Conservation (phyloP, 2,329 filamentous ascomycete genomes). For the Escovopsis sp. region DNA sequence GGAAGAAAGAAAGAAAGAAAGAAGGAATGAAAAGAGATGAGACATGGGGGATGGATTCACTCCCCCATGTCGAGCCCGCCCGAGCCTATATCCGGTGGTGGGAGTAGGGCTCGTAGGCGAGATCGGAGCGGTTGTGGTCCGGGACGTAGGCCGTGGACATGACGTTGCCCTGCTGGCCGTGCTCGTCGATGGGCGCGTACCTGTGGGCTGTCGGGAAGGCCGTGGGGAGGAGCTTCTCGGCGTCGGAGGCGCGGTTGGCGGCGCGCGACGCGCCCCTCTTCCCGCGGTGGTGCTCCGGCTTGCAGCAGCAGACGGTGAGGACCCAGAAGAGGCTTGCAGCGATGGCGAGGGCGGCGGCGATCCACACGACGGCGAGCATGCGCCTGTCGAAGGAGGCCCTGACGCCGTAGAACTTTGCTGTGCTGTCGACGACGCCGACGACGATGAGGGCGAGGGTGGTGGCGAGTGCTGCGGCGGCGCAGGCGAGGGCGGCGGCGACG, state of each 20-base stretch:
- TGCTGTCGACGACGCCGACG: slow-evolving; percentile 34
- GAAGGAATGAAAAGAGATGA: too few relatives aligned
- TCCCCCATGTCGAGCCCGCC: too few relatives aligned
- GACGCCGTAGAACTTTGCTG: slow-evolving; percentile 59
- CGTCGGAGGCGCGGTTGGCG: slow-evolving; percentile 21
- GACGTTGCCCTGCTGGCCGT: slow-evolving; percentile 15
- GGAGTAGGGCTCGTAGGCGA: slow-evolving; percentile 51
- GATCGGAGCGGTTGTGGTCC: slow-evolving; percentile 30
- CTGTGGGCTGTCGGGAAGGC: slow-evolving; percentile 8
- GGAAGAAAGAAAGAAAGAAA: too few relatives aligned
- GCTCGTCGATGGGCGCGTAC: slow-evolving; percentile 22
- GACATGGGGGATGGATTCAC: too few relatives aligned
- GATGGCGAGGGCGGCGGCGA: slow-evolving; percentile 63
- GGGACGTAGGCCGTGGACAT: slow-evolving; percentile 22
- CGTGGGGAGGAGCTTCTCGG: slow-evolving; percentile 37
- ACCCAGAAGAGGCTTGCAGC: slow-evolving; percentile 79
- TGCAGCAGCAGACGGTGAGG: slow-evolving; percentile 84
- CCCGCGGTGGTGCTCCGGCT: slow-evolving; percentile 25
- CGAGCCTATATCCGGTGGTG: slow-evolving; percentile 32
- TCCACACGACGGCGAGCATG: slow-evolving; percentile 63
- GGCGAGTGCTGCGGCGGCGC: slow-evolving; percentile 56
- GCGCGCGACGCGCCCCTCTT: slow-evolving; percentile 19
- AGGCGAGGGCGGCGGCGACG: slow-evolving; percentile 37
- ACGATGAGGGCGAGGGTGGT: slow-evolving; percentile 62
- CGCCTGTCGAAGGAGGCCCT: slow-evolving; percentile 48